Percentiles rank a stretch among this genome's conserved stretches.
Evolutionary conservation across 108 stramenopile species (phyloP).

Genomic region (Discostella pseudostelligera): DNA sequence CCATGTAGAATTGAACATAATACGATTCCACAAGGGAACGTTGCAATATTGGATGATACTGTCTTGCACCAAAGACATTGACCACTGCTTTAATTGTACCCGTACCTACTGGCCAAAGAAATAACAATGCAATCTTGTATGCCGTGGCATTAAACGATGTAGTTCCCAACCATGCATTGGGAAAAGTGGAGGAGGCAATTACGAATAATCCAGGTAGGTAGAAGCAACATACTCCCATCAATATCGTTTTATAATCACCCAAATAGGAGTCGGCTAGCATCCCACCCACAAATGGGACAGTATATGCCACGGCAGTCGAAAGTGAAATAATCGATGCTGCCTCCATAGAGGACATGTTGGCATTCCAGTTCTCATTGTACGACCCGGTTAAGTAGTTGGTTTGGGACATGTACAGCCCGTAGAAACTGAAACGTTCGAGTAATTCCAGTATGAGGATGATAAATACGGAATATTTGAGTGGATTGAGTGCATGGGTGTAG

Average conservation of each 20-base stretch:
- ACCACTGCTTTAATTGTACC: slow-evolving; percentile 53
- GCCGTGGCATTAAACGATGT: slow-evolving; percentile 36
- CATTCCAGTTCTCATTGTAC: slow-evolving; percentile 38
- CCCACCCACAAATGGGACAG: slow-evolving; percentile 50
- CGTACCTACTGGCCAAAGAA: slow-evolving; percentile 46
- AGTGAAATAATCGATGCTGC: slow-evolving; percentile 32
- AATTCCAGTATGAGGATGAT: slow-evolving; percentile 46
- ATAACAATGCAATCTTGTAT: slow-evolving; percentile 35
- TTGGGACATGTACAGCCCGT: slow-evolving; percentile 51
- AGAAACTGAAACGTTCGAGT: slow-evolving; percentile 49
- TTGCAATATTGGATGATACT: slow-evolving; percentile 53
- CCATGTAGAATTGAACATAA: slow-evolving; percentile 55
- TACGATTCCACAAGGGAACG: slow-evolving; percentile 37
- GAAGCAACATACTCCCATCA: slow-evolving; percentile 27
- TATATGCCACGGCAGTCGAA: slow-evolving; percentile 49
- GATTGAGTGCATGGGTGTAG: slow-evolving; percentile 43
- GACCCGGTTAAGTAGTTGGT: slow-evolving; percentile 43
- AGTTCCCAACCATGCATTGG: slow-evolving; percentile 34
- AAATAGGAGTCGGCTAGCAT: slow-evolving; percentile 42
- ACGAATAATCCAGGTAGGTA: slow-evolving; percentile 50
- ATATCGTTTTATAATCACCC: slow-evolving; percentile 49
- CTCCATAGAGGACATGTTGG: slow-evolving; percentile 36
- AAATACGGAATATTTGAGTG: slow-evolving; percentile 41
- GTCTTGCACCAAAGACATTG: slow-evolving; percentile 49
- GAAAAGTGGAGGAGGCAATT: slow-evolving; percentile 41